Evolutionary conservation across 805 yeast genomes (phyloP), one percentile per base, ranked within the genome.

Genomic region (Ogataea chonburiensis): DNA sequence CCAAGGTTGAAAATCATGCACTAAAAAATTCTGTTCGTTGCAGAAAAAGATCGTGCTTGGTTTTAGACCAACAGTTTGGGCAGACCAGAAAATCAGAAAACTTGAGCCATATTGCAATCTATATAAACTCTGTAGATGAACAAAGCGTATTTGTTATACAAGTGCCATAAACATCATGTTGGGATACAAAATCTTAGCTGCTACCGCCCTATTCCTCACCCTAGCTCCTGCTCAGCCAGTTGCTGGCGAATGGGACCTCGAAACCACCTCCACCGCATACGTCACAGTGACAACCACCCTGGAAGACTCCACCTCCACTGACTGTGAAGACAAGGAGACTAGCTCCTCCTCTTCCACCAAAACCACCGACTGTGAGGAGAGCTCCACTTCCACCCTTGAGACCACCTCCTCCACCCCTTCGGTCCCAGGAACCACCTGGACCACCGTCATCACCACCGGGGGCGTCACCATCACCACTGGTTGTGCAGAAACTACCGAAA

Each of bases 381-480:
- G 22, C 22, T 8, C 25, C 31, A 22, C 28, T 15, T 16, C 32
- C 6, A 27, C 14, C 10, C 2, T 14, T 20, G n/a, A 12, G 36
- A 10, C 26, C n/a, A 31, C 24, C 13, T 20, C 35, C 4, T 11
- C 28, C 5, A 5, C 28, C 3, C 18, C 37, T 12, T 14, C 12
- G 8, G 38, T 5, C 8, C 37, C 37, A 11, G 31, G 25, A 29
- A 21, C 17, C n/a, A 38, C 38, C 17, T 28, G 34, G 29, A 33
- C 37, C 5, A 38, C 37, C 8, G 28, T 17, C n/a, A 26, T 37
- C 8, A 22, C 23, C 23, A 22, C 37, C n/a, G 23, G 21, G 13
- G 37, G 31, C 6, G 12, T 24, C 27, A 38, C 38, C 14, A 11
- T 25, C 33, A 39, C 39, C 33, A 38, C 42, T 12, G 42, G 42